Conservation (phyloP, 345 rosid genomes). For the Eucalyptus marginata region DNA sequence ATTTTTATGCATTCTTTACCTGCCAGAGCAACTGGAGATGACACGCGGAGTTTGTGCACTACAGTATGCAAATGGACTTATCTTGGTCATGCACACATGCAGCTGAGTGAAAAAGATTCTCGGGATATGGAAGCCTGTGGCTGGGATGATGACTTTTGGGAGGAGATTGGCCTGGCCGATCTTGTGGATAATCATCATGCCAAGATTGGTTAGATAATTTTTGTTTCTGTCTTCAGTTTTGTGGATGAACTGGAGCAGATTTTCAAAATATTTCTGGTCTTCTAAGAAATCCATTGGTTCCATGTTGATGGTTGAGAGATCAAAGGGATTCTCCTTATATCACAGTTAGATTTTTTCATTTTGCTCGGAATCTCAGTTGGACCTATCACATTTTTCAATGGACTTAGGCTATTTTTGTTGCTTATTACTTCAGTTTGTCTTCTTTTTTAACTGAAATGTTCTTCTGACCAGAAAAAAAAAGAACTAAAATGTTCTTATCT, state of each 20-base stretch:
- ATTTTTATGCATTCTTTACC: background rate
- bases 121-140: constrained; percentile 96
- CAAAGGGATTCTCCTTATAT: background rate
- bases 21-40: constrained; percentile 91
- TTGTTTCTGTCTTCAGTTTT: background rate
- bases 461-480: background rate
- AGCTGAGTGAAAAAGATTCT: constrained; percentile 61
- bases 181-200: constrained; percentile 92
- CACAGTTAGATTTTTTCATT: background rate
- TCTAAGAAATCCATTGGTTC: background rate
- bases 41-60: constrained; percentile 93
- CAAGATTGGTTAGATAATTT: constrained; percentile 62
- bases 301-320: background rate
- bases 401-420: background rate
- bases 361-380: background rate
- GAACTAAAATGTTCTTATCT: background rate
- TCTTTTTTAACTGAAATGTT: background rate
- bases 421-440: background rate
- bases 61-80: constrained; percentile 97
- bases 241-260: background rate
- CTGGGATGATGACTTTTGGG: constrained; percentile 99
- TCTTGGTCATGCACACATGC: constrained; percentile 99
- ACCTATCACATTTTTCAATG: background rate
- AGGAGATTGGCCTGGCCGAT: constrained; percentile 96
- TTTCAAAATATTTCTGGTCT: background rate